Evolutionary conservation across 208 protist species (phyloP).

Genomic region (Trichomonas tenax): DNA sequence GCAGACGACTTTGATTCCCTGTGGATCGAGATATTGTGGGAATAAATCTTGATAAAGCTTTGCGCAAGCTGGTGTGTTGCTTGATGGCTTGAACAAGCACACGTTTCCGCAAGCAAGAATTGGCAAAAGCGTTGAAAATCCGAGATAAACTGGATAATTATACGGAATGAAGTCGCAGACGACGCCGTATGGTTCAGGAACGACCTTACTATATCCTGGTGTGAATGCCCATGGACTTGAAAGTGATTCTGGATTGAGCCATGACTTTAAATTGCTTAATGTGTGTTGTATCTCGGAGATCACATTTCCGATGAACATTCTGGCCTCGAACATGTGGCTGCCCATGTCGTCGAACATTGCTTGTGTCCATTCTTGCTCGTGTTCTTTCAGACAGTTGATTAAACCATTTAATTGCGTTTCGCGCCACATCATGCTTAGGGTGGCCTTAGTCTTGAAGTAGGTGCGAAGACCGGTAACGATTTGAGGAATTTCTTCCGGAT

Average conservation of each 20-base stretch:
- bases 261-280: conserved; percentile 38
- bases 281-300: conserved; percentile 29
- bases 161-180: conserved; percentile 67
- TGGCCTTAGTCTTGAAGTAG: background rate
- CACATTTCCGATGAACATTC: conserved; percentile 35
- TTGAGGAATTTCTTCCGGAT: background rate
- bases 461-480: background rate
- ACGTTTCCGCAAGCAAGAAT: conserved; percentile 66
- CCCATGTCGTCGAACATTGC: conserved; percentile 30
- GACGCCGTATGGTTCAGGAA: conserved; percentile 55
- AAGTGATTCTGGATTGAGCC: conserved; percentile 34
- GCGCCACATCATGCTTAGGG: conserved; percentile 20
- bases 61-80: conserved; percentile 43
- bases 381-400: conserved; percentile 50
- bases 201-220: conserved; percentile 36
- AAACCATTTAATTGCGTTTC: conserved; percentile 44
- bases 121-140: conserved; percentile 53
- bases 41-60: conserved; percentile 51
- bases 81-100: conserved; percentile 64
- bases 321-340: conserved; percentile 31
- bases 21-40: conserved; percentile 50
- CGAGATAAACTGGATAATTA: conserved; percentile 67
- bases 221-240: conserved; percentile 35
- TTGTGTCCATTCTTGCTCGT: conserved; percentile 39
- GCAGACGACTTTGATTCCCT: conserved; percentile 46